Percentiles rank a stretch among this genome's conserved stretches.
Evolutionary conservation across 208 protist genomes (phyloP).

Genomic region (Acanthamoeba quina): DNA sequence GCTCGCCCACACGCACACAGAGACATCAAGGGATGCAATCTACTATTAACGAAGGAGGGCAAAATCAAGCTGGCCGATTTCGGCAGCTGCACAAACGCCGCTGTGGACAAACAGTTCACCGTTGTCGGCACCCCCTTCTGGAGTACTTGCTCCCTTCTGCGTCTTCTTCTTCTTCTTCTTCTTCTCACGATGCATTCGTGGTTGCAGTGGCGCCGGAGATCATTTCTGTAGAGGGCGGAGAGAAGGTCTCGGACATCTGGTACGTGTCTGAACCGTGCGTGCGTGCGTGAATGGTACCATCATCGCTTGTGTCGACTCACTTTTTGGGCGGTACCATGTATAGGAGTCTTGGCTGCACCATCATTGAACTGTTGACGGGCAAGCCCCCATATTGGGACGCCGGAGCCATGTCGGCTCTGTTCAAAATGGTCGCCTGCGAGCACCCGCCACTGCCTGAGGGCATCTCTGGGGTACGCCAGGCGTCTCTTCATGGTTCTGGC

Average conservation of each 20-base stretch:
- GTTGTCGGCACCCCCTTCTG: conserved; percentile 94
- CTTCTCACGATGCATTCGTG: neutral
- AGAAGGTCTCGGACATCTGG: conserved; percentile 93
- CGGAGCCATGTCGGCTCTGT: conserved; percentile 91
- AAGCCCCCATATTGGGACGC: conserved; percentile 94
- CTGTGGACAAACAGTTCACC: conserved; percentile 92
- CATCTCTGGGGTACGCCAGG: conserved; percentile 33
- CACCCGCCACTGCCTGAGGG: conserved; percentile 64
- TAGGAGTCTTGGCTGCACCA: conserved; percentile 92
- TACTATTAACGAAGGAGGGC: conserved; percentile 91
- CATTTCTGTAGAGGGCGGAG: conserved; percentile 90
- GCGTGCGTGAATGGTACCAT: too few species aligned
- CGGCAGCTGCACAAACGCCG: conserved; percentile 96
- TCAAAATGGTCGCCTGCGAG: conserved; percentile 91
- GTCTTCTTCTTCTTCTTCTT: neutral
- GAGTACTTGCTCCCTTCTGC: conserved; percentile 82
- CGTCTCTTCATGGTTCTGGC: neutral
- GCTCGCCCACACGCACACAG: conserved; percentile 63
- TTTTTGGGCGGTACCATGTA: too few species aligned
- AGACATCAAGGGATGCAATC: conserved; percentile 86
- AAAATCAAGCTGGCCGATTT: conserved; percentile 96
- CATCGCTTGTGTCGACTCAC: neutral
- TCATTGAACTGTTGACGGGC: conserved; percentile 94
- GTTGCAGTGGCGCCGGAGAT: conserved; percentile 92
- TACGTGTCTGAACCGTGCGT: neutral